phyloP scores from a whole-genome alignment of 345 rosid genomes.

The Aegle marmelos region DNA sequence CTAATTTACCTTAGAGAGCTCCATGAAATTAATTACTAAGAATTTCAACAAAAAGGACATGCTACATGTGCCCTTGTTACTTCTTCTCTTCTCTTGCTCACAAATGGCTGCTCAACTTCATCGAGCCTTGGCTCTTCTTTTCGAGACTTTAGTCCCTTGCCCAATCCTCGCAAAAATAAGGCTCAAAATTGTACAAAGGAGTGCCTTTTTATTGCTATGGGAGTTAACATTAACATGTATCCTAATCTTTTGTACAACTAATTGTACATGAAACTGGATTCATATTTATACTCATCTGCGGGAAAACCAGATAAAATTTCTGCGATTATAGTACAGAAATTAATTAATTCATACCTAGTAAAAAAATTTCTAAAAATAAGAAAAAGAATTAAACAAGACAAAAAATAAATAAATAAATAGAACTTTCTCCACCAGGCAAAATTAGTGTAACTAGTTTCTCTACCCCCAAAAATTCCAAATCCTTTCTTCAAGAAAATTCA shows the following conservation, averaged over 20 bases:
- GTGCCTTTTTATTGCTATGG: not conserved
- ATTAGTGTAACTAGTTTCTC: not conserved
- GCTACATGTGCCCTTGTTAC: too few species aligned
- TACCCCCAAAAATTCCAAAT: constrained; percentile 24
- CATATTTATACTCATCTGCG: not conserved
- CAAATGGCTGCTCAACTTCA: too few species aligned
- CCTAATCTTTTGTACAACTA: not conserved
- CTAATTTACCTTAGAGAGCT: too few species aligned
- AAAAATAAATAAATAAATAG: not conserved
- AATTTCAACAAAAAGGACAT: not conserved
- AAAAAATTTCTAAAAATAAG: not conserved
- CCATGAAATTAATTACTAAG: not conserved
- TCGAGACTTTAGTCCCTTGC: too few species aligned
- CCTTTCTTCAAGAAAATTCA: constrained; percentile 31
- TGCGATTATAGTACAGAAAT: not conserved
- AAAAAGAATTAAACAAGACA: not conserved
- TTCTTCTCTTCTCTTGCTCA: too few species aligned
- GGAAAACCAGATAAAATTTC: not conserved
- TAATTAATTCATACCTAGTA: not conserved
- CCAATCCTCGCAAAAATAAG: not conserved
- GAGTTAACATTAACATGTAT: not conserved
- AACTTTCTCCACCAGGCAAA: not conserved
- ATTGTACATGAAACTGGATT: not conserved
- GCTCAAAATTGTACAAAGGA: not conserved
- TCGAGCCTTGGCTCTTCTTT: too few species aligned